Percentiles rank a stretch among this genome's conserved stretches.
Conservation (phyloP, 768 basidiomycete genomes). For the Termitomyces sp. region DNA sequence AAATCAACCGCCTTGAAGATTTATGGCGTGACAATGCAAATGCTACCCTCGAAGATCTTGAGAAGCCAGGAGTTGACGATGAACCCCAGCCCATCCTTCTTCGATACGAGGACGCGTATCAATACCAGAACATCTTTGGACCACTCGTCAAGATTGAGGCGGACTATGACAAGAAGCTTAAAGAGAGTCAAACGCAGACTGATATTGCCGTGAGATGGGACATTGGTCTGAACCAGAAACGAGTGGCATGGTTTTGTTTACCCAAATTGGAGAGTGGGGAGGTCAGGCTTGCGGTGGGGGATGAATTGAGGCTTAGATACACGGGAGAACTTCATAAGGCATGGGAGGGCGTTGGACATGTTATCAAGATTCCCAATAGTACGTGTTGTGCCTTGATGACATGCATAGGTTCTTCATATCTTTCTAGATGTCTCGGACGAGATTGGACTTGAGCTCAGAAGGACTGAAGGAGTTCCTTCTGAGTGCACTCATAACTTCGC, state of each 20-base stretch:
- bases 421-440: slow-evolving; percentile 93
- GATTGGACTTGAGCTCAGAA: slow-evolving; percentile 87
- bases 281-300: slow-evolving; percentile 93
- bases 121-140: slow-evolving; percentile 99
- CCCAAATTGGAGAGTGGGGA: slow-evolving; percentile 98
- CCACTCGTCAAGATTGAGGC: slow-evolving; percentile 99
- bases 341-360: slow-evolving; percentile 98
- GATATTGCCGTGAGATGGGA: slow-evolving; percentile 97
- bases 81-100: slow-evolving; percentile 90
- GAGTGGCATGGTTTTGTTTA: slow-evolving; percentile 96
- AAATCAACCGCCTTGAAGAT: slow-evolving; percentile 97
- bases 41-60: slow-evolving; percentile 94
- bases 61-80: slow-evolving; percentile 96
- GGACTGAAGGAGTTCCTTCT: slow-evolving; percentile 88
- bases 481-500: slow-evolving; percentile 94
- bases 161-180: slow-evolving; percentile 96
- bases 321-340: slow-evolving; percentile 84
- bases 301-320: slow-evolving; percentile 89
- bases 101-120: slow-evolving; percentile 97
- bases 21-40: slow-evolving; percentile 95
- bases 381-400: slow-evolving; percentile 22
- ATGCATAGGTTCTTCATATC: neutral
- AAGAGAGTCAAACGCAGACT: slow-evolving; percentile 98
- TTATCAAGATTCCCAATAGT: slow-evolving; percentile 99
- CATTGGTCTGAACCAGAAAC: slow-evolving; percentile 95